A percentile compares a stretch with the other conserved stretches of the same genome.
phyloP scores from a whole-genome alignment of 2,329 filamentous ascomycete genomes.

The Fusarium musae region DNA sequence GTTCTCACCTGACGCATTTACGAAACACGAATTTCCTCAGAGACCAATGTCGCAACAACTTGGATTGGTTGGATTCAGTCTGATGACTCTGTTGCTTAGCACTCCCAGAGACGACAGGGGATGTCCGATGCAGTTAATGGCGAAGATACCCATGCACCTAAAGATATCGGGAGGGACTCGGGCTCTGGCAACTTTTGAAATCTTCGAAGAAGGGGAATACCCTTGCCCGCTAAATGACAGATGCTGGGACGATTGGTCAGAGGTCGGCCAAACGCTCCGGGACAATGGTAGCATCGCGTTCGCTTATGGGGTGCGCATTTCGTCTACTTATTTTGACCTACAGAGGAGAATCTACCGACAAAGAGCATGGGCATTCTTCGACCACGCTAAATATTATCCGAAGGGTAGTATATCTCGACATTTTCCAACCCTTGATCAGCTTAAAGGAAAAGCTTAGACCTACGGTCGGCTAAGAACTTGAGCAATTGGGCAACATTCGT shows the following conservation, averaged over 20 bases:
- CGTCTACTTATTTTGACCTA: background rate
- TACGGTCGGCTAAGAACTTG: background rate
- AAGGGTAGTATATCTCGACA: background rate
- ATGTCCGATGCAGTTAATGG: background rate
- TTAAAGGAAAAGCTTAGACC: background rate
- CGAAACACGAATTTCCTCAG: fast-evolving
- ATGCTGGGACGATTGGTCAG: background rate
- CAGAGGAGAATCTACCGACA: background rate
- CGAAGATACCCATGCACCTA: fast-evolving
- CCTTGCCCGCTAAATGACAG: fast-evolving
- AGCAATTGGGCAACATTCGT: background rate
- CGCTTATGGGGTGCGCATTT: background rate
- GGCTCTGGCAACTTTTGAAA: fast-evolving
- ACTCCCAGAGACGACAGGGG: background rate
- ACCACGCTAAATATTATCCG: background rate
- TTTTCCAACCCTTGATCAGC: background rate
- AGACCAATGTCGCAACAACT: fast-evolving
- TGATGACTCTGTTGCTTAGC: background rate
- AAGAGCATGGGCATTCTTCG: background rate
- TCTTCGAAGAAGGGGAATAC: background rate
- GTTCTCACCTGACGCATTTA: background rate
- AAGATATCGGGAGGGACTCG: background rate
- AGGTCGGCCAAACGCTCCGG: fast-evolving
- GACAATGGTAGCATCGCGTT: background rate
- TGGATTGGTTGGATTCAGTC: fast-evolving